These are phyloP conservation scores for Setaria viridis DNA, from an alignment of 202 grass and related monocot genomes.

Conservation along the genomic window DNA sequence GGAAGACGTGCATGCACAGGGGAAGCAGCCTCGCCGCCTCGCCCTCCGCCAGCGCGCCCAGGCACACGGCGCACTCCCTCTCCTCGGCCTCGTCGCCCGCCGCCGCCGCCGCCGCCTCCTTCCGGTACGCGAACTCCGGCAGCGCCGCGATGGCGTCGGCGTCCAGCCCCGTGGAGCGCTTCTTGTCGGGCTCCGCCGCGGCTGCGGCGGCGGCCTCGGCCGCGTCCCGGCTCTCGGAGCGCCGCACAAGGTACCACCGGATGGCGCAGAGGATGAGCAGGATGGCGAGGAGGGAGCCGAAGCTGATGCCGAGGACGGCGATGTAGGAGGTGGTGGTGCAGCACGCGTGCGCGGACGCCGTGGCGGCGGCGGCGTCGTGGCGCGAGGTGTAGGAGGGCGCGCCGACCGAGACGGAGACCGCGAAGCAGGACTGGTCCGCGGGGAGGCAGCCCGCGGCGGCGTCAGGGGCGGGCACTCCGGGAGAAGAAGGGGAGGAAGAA, in stretches of 20 bases:
- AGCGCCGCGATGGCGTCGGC: conserved; percentile 53
- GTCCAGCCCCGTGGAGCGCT: conserved; percentile 28
- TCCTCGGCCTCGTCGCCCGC: conserved; percentile 22
- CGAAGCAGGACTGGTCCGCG: conserved; percentile 50
- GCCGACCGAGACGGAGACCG: conserved; percentile 1
- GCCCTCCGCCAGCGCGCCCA: conserved; percentile 43
- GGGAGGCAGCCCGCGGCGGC: conserved; percentile 45
- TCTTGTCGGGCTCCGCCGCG: background rate
- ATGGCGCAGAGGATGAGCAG: conserved; percentile 58
- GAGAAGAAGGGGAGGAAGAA: background rate
- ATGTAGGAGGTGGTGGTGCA: conserved; percentile 46
- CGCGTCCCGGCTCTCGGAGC: background rate
- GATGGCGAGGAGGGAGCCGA: conserved; percentile 60
- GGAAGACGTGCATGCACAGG: conserved; percentile 63
- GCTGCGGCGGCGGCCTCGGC: background rate
- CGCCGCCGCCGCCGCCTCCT: background rate
- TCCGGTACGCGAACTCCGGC: conserved; percentile 55
- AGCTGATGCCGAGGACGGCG: conserved; percentile 63
- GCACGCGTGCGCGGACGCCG: background rate
- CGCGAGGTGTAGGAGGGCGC: conserved; percentile 14
- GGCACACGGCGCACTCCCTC: conserved; percentile 59
- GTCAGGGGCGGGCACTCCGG: background rate
- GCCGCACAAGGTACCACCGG: conserved; percentile 52
- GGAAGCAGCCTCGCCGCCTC: conserved; percentile 61
- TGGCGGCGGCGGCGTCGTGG: background rate